Evolutionary conservation across 2,329 filamentous ascomycete genomes (phyloP), one percentile per base, ranked within the genome.

Genomic region (Penicillium sp.): DNA sequence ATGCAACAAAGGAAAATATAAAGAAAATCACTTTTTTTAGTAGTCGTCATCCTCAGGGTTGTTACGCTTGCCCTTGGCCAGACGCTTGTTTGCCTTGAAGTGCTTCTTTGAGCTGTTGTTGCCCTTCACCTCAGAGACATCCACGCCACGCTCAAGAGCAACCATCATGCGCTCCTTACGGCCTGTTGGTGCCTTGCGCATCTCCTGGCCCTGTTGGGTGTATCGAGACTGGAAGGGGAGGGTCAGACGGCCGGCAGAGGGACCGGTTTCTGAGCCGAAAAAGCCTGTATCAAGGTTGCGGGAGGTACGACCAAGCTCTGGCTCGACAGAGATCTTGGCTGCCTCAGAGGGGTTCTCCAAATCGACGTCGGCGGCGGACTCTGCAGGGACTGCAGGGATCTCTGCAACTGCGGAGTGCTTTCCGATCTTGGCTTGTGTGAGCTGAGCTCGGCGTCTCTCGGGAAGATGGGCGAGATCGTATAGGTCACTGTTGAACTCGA

Each of bases 201-300:
- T 95, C 29, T 82, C 76, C 59, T 78, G 75, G 5, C 91, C 92
- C 71, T 96, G 91, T 75, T 94, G 84, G 3, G 87, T 87, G 76
- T 97, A 95, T 77, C 94, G 90, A 78, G 94, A 86, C 75, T 88
- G 93, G 79, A 97, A 97, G 0, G 94, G 93, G 81, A 87, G 87
- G 56, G 79, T 87, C 38, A 95, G 63, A 68, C 90, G 89, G 2
- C 86, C 89, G 1, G 82, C 84, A 45, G 80, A 83, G 12, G 84
- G 81, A 29, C 67, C 59, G 55, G 84, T 82, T 2, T 82, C 83
- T 2, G 86, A 78, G 6, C 84, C 88, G 72, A 99, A 99, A 81
- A 97, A 99, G n/a, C 85, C 84, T 70, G 89, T 90, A 78, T 99
- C 94, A 21, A 99, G 80, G 56, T 83, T 84, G 63, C 86, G 80